These are phyloP conservation scores for Pogostemon cablin DNA, from an alignment of 257 asterid species.

Conservation along the genomic window DNA sequence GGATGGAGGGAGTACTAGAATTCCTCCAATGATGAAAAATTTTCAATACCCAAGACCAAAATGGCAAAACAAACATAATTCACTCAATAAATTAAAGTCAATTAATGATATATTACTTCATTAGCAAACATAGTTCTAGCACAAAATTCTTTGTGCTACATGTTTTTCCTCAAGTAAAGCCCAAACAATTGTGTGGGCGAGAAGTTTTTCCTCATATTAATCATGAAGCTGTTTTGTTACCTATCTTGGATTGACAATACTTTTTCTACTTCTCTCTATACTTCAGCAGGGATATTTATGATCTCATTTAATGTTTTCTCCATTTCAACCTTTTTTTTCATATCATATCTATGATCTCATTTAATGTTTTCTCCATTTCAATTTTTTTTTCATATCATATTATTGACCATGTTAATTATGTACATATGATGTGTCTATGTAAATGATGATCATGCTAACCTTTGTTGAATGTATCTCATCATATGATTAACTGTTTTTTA, in stretches of 20 bases:
- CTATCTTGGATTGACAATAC: constrained; percentile 10
- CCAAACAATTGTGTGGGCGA: neutral
- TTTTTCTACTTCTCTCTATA: neutral
- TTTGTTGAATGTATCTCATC: too few relatives aligned
- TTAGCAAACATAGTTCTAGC: too few relatives aligned
- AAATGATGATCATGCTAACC: neutral
- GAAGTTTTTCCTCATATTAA: neutral
- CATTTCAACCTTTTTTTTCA: neutral
- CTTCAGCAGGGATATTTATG: constrained; percentile 2
- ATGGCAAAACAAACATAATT: too few relatives aligned
- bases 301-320: constrained; percentile 15
- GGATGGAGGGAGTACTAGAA: too few relatives aligned
- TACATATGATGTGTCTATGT: neutral
- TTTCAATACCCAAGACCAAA: too few relatives aligned
- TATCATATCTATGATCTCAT: neutral
- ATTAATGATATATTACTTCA: too few relatives aligned
- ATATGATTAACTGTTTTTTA: too few relatives aligned
- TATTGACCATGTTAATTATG: constrained; percentile 5
- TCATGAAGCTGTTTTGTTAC: neutral
- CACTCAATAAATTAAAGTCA: too few relatives aligned
- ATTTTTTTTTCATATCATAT: neutral
- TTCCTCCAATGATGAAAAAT: too few relatives aligned
- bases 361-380: constrained; percentile 13
- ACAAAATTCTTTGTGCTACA: too few relatives aligned
- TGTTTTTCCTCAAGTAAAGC: too few relatives aligned